phyloP scores from a whole-genome alignment of 1,284 basidiomycete genomes.

The Ceratobasidium sp. region DNA sequence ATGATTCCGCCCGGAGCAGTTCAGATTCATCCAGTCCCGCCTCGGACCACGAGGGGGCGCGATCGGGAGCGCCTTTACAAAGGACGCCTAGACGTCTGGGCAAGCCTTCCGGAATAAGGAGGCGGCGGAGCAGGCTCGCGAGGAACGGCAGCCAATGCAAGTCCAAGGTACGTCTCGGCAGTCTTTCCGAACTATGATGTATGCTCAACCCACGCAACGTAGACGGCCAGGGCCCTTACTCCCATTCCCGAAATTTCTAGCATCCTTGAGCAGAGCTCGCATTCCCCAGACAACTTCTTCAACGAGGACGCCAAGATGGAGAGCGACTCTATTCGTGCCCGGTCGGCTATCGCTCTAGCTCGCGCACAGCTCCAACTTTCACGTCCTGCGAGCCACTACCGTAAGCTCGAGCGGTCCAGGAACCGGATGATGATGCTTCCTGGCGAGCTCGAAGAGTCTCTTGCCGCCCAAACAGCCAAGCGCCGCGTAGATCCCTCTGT shows the following conservation, averaged over 20 bases:
- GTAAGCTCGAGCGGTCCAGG: conserved; percentile 28
- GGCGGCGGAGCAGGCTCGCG: background rate
- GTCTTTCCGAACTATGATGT: background rate
- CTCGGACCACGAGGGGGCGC: background rate
- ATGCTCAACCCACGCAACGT: too few species aligned
- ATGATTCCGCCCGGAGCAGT: conserved; percentile 8
- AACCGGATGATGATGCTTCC: conserved; percentile 40
- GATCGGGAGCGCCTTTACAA: background rate
- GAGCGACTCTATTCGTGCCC: conserved; percentile 36
- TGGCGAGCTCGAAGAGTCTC: conserved; percentile 26
- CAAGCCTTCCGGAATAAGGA: background rate
- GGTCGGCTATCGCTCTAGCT: conserved; percentile 26
- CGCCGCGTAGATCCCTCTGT: background rate
- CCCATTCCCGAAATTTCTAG: conserved; percentile 21
- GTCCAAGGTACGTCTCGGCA: background rate
- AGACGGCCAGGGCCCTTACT: conserved; percentile 1
- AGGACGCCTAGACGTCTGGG: background rate
- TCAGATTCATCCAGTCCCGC: conserved; percentile 11
- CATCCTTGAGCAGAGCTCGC: conserved; percentile 8
- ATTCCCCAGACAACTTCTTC: background rate
- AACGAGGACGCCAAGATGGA: conserved; percentile 36
- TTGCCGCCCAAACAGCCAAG: conserved; percentile 3
- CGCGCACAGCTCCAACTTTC: conserved; percentile 39
- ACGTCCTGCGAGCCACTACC: conserved; percentile 27
- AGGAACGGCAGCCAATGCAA: conserved; percentile 5